Percentiles rank a stretch among this genome's conserved stretches.
Conservation (phyloP, 805 yeast genomes). For the Myxozyma lipomycoides region DNA sequence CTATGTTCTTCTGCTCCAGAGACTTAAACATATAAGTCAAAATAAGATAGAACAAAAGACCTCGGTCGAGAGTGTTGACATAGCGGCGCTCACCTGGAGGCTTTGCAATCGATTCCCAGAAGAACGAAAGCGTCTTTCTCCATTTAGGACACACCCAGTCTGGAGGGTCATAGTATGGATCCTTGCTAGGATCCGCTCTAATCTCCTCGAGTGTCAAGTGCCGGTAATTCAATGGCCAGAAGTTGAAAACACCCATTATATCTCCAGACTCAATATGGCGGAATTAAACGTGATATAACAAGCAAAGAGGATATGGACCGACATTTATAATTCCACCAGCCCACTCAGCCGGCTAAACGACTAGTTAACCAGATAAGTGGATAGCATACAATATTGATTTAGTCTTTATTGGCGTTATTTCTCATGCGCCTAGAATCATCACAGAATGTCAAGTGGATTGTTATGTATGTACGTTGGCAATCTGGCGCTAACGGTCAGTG, state of each 20-base stretch:
- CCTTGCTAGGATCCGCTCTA: conserved; percentile 18
- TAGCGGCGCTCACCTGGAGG: conserved; percentile 35
- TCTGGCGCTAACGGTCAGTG: too few relatives aligned
- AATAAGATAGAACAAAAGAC: conserved; percentile 36
- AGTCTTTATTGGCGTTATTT: too few relatives aligned
- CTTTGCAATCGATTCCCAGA: conserved; percentile 25
- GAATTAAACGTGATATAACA: too few relatives aligned
- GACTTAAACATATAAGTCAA: conserved; percentile 47
- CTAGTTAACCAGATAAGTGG: too few relatives aligned
- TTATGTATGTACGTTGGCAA: too few relatives aligned
- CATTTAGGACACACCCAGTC: conserved; percentile 19
- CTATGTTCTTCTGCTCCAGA: conserved; percentile 55
- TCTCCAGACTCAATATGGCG: too few relatives aligned
- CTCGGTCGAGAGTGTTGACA: conserved; percentile 38
- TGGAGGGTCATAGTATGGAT: conserved; percentile 26
- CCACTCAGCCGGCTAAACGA: too few relatives aligned
- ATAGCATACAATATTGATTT: too few relatives aligned
- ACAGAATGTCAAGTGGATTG: too few relatives aligned
- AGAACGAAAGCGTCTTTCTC: conserved; percentile 13
- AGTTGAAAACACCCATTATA: not conserved
- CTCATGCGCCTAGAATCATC: too few relatives aligned
- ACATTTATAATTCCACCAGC: too few relatives aligned
- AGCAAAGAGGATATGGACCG: too few relatives aligned
- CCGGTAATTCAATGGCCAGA: not conserved
- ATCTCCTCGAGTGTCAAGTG: conserved; percentile 21